phyloP scores from a whole-genome alignment of 768 basidiomycete species.

The Xerocomellus intermedius region DNA sequence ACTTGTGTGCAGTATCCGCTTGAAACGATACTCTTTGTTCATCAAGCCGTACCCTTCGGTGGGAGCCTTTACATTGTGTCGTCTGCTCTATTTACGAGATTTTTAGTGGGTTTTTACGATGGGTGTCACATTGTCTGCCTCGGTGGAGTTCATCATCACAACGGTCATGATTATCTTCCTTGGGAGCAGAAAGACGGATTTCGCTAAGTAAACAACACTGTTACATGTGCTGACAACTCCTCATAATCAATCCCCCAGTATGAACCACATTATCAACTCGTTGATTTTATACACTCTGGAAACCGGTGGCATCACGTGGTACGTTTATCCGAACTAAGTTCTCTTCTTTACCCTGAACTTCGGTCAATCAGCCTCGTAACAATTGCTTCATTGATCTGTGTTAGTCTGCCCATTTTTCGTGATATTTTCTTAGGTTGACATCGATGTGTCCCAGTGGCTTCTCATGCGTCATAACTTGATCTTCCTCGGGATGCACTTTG shows the following conservation, averaged over 20 bases:
- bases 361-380: slow-evolving; percentile 26
- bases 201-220: slow-evolving; percentile 20
- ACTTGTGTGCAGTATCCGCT: slow-evolving; percentile 17
- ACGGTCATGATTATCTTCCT: slow-evolving; percentile 32
- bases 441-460: slow-evolving; percentile 22
- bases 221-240: neutral
- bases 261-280: slow-evolving; percentile 49
- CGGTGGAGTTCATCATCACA: slow-evolving; percentile 35
- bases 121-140: slow-evolving; percentile 33
- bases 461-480: slow-evolving; percentile 36
- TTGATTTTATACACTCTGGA: slow-evolving; percentile 54
- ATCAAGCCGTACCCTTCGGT: slow-evolving; percentile 33
- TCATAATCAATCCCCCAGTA: slow-evolving; percentile 25
- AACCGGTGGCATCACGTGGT: slow-evolving; percentile 50
- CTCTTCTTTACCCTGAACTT: neutral
- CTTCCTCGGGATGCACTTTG: slow-evolving; percentile 37
- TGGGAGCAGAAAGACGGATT: slow-evolving; percentile 31
- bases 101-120: slow-evolving; percentile 32
- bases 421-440: neutral
- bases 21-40: slow-evolving; percentile 31
- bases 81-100: neutral
- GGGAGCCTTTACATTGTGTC: neutral
- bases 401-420: slow-evolving; percentile 8
- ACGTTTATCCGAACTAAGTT: neutral
- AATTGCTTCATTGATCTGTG: slow-evolving; percentile 33